These are phyloP conservation scores for Aphanocladium album DNA, from an alignment of 2,329 filamentous ascomycete genomes.

Conservation along the genomic window DNA sequence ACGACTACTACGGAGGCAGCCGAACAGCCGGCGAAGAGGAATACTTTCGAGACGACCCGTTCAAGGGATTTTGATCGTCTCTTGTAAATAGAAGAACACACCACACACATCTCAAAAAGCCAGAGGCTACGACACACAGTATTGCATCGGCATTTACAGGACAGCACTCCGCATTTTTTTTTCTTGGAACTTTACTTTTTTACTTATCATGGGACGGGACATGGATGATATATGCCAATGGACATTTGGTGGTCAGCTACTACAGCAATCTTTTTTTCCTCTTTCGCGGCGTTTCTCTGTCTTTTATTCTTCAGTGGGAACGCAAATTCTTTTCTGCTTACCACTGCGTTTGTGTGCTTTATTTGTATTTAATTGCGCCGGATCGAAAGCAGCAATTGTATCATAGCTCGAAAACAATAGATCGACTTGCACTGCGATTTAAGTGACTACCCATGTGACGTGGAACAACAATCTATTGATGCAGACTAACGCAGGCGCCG, in stretches of 20 bases:
- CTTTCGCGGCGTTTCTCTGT: conserved; percentile 1
- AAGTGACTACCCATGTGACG: not conserved
- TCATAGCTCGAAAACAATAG: not conserved
- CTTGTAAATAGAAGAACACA: not conserved
- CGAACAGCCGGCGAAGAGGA: conserved; percentile 50
- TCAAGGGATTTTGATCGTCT: conserved; percentile 50
- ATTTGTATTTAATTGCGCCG: not conserved
- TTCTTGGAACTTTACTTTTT: not conserved
- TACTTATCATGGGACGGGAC: conserved; percentile 2
- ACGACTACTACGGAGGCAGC: conserved; percentile 45
- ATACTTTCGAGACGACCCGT: conserved; percentile 55
- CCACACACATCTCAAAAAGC: not conserved
- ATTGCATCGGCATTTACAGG: conserved; percentile 3
- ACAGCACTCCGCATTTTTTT: conserved; percentile 15
- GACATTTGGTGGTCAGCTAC: conserved; percentile 10
- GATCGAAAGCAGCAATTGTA: not conserved
- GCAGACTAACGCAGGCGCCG: too few relatives aligned
- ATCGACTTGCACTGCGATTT: not conserved
- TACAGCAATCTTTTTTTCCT: conserved; percentile 4
- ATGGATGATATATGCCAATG: conserved; percentile 11
- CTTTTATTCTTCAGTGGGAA: not conserved
- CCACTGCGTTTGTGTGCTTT: not conserved
- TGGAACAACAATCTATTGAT: not conserved
- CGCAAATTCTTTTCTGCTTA: not conserved
- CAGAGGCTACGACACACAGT: not conserved